These are phyloP conservation scores for Pseudogymnoascus sp. DNA, from an alignment of 2,329 filamentous ascomycete species.

Conservation along the genomic window DNA sequence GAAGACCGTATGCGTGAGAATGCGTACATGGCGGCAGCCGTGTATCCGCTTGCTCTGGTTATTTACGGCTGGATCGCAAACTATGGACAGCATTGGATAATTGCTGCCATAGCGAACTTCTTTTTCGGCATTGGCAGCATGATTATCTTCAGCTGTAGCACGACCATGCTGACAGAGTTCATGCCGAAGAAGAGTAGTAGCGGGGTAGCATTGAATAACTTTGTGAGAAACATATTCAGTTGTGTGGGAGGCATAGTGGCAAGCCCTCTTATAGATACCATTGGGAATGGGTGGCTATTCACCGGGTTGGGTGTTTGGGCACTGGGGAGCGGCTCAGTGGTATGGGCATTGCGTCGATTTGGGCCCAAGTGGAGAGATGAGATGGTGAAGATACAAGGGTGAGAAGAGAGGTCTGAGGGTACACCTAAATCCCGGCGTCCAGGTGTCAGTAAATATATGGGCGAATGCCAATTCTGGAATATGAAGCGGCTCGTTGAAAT, in stretches of 20 bases:
- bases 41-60: constrained; percentile 63
- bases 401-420: constrained; percentile 14
- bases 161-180: constrained; percentile 80
- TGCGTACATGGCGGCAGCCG: constrained; percentile 61
- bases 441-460: background rate
- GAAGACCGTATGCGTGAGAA: constrained; percentile 81
- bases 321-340: constrained; percentile 43
- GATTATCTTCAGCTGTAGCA: constrained; percentile 44
- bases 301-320: constrained; percentile 48
- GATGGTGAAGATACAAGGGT: constrained; percentile 42
- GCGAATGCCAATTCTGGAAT: background rate
- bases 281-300: constrained; percentile 70
- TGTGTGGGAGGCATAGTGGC: constrained; percentile 63
- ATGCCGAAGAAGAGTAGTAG: constrained; percentile 62
- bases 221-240: constrained; percentile 68
- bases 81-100: constrained; percentile 54
- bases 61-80: constrained; percentile 70
- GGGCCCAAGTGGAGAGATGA: constrained; percentile 53
- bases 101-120: constrained; percentile 56
- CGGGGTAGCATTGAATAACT: constrained; percentile 74
- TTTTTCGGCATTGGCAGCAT: constrained; percentile 70
- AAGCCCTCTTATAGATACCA: constrained; percentile 58
- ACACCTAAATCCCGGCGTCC: background rate
- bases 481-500: constrained; percentile 2
- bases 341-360: constrained; percentile 53